Evolutionary conservation across 1,284 basidiomycete genomes (phyloP), one percentile per base, ranked within the genome.

Genomic region (Puccinia coronata): DNA sequence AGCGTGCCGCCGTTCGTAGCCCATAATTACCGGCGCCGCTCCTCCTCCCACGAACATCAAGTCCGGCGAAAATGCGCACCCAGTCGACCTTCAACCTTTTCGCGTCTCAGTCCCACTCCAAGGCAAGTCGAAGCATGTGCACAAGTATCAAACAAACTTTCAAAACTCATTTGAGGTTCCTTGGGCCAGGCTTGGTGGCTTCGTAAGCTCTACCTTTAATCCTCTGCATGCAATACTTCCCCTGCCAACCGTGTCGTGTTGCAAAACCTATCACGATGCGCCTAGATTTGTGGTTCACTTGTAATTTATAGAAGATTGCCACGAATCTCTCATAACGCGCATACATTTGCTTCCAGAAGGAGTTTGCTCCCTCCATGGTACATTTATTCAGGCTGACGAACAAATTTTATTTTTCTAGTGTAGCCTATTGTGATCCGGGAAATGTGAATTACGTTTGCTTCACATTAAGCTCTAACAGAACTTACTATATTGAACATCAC

Each of bases 111-210:
- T n/a, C n/a, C n/a, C n/a, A n/a, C 39, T 39, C 34, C 39, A 63
- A n/a, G 34, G n/a, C 36, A 2, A 28, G 8, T 14, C 67, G 5
- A 18, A 31, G 67, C n/a, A 34, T 41, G 20, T 51, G 25, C 67
- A 31, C 67, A 47, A 55, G 39, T 28, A 72, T 72, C 34, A 72
- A 72, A 72, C 47, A 53, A 72, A 55, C 39, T 39, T 39, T 51
- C 16, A 51, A 34, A 39, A 72, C 86, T 63, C 87, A 87, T 77
- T 71, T 86, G 16, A 84, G 84, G 61, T 88, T 88, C 82, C 83
- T 88, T 53, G 87, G 87, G 18, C 87, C 87, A 16, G 87, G 87
- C 5, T 83, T 88, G 61, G 86, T 87, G 41, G 86, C 86, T 9
- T 82, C 84, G 51, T 86, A 87, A 34, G 86, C 86, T 5, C n/a